A percentile compares a stretch with the other conserved stretches of the same genome.
phyloP scores from a whole-genome alignment of 768 basidiomycete species.

The Auricularia heimuer region DNA sequence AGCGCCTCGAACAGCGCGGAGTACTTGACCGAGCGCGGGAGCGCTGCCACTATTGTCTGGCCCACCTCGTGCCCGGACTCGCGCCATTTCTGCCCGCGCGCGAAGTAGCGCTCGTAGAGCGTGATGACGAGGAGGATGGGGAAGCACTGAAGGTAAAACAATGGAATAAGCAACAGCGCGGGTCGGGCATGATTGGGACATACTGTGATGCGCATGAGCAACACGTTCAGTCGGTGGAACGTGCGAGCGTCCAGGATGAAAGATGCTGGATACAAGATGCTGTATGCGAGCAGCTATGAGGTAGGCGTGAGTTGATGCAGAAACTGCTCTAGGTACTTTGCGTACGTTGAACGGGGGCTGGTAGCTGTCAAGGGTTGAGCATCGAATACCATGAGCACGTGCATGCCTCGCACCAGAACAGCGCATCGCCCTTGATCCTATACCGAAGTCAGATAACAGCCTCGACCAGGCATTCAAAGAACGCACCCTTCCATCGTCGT shows the following conservation, averaged over 20 bases:
- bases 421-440: slow-evolving; percentile 79
- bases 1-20: slow-evolving; percentile 69
- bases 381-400: not conserved
- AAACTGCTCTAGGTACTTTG: too few relatives aligned
- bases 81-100: slow-evolving; percentile 39
- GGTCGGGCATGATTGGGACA: slow-evolving; percentile 11
- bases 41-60: slow-evolving; percentile 47
- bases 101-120: slow-evolving; percentile 67
- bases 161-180: not conserved
- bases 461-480: too few relatives aligned
- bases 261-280: slow-evolving; percentile 69
- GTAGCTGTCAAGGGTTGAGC: slow-evolving; percentile 32
- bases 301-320: too few relatives aligned
- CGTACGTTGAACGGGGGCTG: slow-evolving; percentile 78
- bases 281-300: slow-evolving; percentile 43
- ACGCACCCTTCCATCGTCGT: slow-evolving; percentile 77
- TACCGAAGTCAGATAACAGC: not conserved
- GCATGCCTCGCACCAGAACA: slow-evolving; percentile 40
- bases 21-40: slow-evolving; percentile 62
- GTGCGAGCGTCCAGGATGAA: slow-evolving; percentile 65
- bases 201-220: slow-evolving; percentile 74
- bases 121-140: slow-evolving; percentile 70
- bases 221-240: slow-evolving; percentile 77
- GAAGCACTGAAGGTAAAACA: slow-evolving; percentile 41
- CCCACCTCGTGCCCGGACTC: slow-evolving; percentile 43